Percentiles rank a stretch among this genome's conserved stretches.
Evolutionary conservation across 805 yeast species (phyloP).

Genomic region (Saccharomyces eubayanus): DNA sequence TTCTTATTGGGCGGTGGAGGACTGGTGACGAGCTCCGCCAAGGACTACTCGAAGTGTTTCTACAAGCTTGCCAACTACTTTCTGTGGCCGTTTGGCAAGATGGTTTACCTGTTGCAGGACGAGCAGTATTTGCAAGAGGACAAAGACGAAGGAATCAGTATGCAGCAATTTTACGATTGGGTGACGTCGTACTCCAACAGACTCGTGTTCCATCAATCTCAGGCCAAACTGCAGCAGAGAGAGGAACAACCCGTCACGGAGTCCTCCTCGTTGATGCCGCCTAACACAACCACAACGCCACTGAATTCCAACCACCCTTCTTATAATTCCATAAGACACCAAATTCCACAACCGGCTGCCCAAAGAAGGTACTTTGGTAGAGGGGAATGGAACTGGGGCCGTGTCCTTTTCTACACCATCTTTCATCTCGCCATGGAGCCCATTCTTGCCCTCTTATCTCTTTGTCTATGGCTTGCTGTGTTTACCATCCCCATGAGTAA

Average conservation of each 20-base stretch:
- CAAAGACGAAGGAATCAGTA: conserved; percentile 76
- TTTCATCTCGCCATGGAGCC: conserved; percentile 71
- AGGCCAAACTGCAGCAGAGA: conserved; percentile 3
- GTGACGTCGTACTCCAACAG: conserved; percentile 67
- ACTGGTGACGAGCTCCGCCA: conserved; percentile 39
- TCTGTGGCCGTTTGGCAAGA: conserved; percentile 81
- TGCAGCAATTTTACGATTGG: conserved; percentile 85
- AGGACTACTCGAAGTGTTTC: conserved; percentile 54
- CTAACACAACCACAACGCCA: conserved; percentile 10
- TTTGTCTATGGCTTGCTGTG: conserved; percentile 71
- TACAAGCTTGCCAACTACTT: conserved; percentile 62
- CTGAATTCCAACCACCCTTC: conserved; percentile 13
- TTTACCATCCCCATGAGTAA: conserved; percentile 93
- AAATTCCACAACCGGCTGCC: conserved; percentile 20
- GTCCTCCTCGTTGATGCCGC: neutral
- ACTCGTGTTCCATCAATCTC: conserved; percentile 52
- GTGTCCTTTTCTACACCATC: conserved; percentile 64
- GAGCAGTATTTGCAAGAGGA: conserved; percentile 80
- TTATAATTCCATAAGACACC: conserved; percentile 22
- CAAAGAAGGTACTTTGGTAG: conserved; percentile 73
- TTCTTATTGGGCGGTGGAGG: conserved; percentile 29
- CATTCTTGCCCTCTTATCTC: conserved; percentile 43
- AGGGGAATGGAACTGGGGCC: conserved; percentile 82
- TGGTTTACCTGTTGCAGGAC: conserved; percentile 69
- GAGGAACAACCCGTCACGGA: neutral